Evolutionary conservation across 2,329 filamentous ascomycete species (phyloP).

Genomic region (Colletotrichum liriopes): DNA sequence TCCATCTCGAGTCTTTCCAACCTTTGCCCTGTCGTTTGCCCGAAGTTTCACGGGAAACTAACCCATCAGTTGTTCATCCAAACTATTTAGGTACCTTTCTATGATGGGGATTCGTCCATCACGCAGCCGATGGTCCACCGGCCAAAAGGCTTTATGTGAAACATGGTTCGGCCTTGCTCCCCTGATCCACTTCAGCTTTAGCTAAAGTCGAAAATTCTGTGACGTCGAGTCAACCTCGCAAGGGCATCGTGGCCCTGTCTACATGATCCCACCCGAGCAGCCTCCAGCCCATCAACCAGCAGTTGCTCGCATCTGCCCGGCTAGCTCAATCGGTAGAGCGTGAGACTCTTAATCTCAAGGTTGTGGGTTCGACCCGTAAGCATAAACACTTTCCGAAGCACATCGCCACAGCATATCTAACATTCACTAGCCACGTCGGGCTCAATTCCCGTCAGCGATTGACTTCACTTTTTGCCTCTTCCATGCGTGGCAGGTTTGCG

Average conservation of each 20-base stretch:
- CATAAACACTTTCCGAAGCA: too few species aligned
- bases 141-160: not conserved
- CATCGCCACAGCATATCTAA: not conserved
- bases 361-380: constrained; percentile 65
- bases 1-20: not conserved
- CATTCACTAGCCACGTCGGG: not conserved
- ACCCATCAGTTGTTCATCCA: constrained; percentile 9
- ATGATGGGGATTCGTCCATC: constrained; percentile 13
- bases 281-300: not conserved
- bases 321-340: constrained; percentile 82
- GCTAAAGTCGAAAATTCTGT: constrained; percentile 17
- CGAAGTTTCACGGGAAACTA: not conserved
- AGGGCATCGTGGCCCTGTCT: not conserved
- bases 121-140: constrained; percentile 3
- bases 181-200: constrained; percentile 21
- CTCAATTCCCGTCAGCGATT: not conserved
- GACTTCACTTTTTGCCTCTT: not conserved
- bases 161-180: constrained; percentile 8
- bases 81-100: constrained; percentile 11
- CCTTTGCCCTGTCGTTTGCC: not conserved
- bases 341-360: constrained; percentile 78
- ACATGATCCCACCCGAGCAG: not conserved
- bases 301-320: constrained; percentile 53
- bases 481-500: rapidly evolving
- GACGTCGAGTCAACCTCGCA: not conserved